Base-by-base conservation (phyloP, 2,329 filamentous ascomycete genomes). In the Knoxdaviesia proteae region DNA sequence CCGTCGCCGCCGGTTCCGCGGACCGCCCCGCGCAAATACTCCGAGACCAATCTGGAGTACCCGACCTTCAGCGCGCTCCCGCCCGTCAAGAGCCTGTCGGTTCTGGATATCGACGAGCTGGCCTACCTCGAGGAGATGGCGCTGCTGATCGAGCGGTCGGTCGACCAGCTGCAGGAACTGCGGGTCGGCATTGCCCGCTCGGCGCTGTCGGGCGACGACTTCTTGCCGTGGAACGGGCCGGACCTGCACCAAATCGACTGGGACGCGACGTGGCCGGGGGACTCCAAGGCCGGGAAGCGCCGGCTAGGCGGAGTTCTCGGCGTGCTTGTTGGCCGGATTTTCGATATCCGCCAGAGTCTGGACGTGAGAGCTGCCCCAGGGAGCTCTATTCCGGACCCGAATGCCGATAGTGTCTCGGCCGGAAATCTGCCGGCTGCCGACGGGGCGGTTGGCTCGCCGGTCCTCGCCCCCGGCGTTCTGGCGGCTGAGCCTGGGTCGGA, bases 71-170 rank as follows among this genome's bases (percentile, higher is more conserved):
- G 80, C 38, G 72, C 83, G 7, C 63, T 92, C 6, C 81, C 82
- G 7, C 69, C 81, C 1, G 58, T 90, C 42, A 80, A 76, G 56
- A 84, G 77, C 49, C 57, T 90, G 45, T 81, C 72, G 41, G 83
- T 87, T 1, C 63, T 90, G 37, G 80, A 90, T 50, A 80, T 90
- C 46, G 84, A 90, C 52, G 81, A 88, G 53, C 59, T 84, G n/a
- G 70, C 77, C 32, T 90, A 90, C 55, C 60, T 88, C 35, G 82
- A 88, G 53, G 84, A 90, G 58, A 80, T 90, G 71, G 78, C 79
- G 43, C 65, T 83, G 37, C 65, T 90, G 8, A 74, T 90, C 46
- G 77, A 79, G 46, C 71, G 76, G 30, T 88, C 82, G 8, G 65
- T 73, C 45, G 64, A 68, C 47, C 67, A 67, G 37, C 61, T 90